A percentile compares a stretch with the other conserved stretches of the same genome.
phyloP scores from a whole-genome alignment of 768 basidiomycete genomes.

The Trametes villosa region DNA sequence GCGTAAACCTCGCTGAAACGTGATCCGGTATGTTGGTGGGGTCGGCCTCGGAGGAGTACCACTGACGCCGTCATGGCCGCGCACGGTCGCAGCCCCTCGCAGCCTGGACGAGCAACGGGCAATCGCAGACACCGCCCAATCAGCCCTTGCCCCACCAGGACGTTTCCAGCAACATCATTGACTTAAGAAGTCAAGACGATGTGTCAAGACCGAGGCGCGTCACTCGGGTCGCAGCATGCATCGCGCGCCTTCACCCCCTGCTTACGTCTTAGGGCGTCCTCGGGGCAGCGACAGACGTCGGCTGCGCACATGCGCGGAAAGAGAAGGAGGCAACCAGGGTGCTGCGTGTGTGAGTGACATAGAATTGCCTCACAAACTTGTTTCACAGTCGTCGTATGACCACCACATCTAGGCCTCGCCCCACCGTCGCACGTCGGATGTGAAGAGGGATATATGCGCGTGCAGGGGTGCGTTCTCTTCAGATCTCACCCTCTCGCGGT shows the following conservation, averaged over 20 bases:
- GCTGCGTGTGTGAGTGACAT: neutral
- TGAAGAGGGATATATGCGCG: conserved; percentile 7
- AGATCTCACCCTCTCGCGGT: neutral
- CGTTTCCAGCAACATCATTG: no score
- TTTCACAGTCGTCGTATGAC: conserved; percentile 6
- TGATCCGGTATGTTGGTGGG: neutral
- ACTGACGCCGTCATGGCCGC: neutral
- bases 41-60: neutral
- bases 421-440: neutral
- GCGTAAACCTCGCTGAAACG: conserved; percentile 9
- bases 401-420: neutral
- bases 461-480: neutral
- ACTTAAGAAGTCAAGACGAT: no score
- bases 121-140: no score
- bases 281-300: neutral
- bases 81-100: no score
- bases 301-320: neutral
- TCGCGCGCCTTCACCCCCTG: neutral
- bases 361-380: no score
- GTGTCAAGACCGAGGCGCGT: no score
- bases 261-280: conserved; percentile 11
- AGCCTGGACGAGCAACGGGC: no score
- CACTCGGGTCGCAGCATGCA: no score
- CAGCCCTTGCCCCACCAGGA: no score
- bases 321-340: neutral